phyloP scores from a whole-genome alignment of 1,284 basidiomycete species.

The Ustilago hordei region DNA sequence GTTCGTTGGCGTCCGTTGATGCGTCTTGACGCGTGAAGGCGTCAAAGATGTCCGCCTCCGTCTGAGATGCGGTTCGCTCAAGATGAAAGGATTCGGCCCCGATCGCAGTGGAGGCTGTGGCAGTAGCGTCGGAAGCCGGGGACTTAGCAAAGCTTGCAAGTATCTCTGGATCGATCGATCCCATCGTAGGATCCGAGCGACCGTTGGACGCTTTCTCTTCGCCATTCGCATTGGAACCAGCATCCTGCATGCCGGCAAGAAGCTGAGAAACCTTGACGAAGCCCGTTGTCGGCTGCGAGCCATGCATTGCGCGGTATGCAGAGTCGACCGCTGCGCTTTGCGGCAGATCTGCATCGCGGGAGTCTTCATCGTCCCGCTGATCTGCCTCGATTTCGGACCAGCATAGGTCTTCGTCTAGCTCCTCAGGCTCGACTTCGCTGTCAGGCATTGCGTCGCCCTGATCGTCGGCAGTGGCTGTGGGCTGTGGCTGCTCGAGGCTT shows the following conservation, averaged over 20 bases:
- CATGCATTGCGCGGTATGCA: constrained; percentile 33
- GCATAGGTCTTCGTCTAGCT: constrained; percentile 43
- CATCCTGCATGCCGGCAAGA: constrained; percentile 27
- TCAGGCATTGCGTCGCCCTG: constrained; percentile 36
- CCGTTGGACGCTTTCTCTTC: neutral
- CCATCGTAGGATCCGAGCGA: neutral
- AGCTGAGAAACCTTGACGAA: constrained; percentile 44
- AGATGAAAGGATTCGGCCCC: neutral
- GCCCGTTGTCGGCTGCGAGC: constrained; percentile 31
- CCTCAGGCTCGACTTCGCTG: constrained; percentile 41
- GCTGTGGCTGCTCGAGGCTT: neutral
- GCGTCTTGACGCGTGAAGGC: constrained; percentile 34
- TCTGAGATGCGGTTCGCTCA: constrained; percentile 5
- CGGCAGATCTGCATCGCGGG: neutral
- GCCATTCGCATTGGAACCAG: neutral
- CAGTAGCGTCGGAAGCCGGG: neutral
- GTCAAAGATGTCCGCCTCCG: constrained; percentile 32
- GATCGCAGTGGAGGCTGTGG: neutral
- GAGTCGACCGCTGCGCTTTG: constrained; percentile 6
- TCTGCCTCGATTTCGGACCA: constrained; percentile 34
- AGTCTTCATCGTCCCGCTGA: constrained; percentile 11
- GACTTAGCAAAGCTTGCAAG: constrained; percentile 1
- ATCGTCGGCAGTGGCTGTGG: neutral
- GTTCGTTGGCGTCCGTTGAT: constrained; percentile 4
- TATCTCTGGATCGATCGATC: constrained; percentile 35